Evolutionary conservation across 2,329 filamentous ascomycete genomes (phyloP).

Genomic region (Paecilomyces dactylethromorphus): DNA sequence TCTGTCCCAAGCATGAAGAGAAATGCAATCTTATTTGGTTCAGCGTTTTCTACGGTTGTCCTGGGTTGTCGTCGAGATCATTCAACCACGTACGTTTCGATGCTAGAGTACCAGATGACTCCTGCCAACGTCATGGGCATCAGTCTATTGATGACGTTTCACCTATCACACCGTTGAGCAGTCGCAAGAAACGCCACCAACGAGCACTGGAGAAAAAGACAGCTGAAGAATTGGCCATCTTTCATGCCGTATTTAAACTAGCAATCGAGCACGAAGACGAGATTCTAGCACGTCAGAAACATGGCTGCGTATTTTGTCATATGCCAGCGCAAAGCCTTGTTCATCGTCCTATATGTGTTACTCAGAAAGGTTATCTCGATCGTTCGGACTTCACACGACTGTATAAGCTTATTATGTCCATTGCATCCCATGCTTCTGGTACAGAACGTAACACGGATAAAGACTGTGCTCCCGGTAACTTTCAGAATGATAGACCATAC

Average conservation of each 20-base stretch:
- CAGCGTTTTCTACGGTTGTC: not conserved
- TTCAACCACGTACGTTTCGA: not conserved
- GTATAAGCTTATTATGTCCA: not conserved
- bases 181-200: not conserved
- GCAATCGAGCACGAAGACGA: not conserved
- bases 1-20: not conserved
- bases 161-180: not conserved
- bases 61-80: not conserved
- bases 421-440: not conserved
- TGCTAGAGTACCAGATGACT: not conserved
- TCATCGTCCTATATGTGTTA: not conserved
- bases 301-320: not conserved
- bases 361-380: not conserved
- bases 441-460: not conserved
- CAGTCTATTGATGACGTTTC: not conserved
- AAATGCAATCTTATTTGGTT: not conserved
- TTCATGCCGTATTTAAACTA: not conserved
- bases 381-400: not conserved
- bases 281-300: not conserved
- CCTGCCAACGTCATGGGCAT: not conserved
- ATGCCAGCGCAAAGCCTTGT: not conserved
- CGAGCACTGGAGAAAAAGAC: not conserved
- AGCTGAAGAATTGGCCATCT: not conserved
- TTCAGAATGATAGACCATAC: not conserved
- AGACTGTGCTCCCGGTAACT: not conserved